Conservation (phyloP, 2,329 filamentous ascomycete species). For the Cordyceps farinosa region DNA sequence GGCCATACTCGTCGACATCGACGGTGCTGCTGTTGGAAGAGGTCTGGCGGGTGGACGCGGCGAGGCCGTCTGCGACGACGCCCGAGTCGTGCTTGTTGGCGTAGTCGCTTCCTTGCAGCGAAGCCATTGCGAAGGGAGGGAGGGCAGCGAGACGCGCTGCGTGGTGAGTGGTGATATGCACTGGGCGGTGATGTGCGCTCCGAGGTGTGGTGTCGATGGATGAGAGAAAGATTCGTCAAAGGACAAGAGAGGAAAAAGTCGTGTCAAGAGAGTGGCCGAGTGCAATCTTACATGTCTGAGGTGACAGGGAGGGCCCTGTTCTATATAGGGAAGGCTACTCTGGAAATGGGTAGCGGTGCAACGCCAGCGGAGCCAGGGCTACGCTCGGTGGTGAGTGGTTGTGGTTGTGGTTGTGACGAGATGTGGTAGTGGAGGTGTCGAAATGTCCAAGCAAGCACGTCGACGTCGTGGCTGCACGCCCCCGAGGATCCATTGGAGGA, state of each 20-base stretch:
- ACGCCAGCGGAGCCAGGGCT: neutral
- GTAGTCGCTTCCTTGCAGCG: neutral
- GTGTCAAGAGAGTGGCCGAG: neutral
- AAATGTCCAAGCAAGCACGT: neutral
- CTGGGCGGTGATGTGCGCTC: neutral
- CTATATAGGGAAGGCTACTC: neutral
- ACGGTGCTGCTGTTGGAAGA: neutral
- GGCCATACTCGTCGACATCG: conserved; percentile 8
- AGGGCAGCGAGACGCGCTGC: neutral
- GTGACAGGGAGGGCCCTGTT: conserved; percentile 5
- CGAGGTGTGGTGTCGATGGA: neutral
- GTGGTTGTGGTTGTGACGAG: neutral
- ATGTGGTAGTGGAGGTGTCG: neutral
- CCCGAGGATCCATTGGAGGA: neutral
- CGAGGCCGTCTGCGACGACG: neutral
- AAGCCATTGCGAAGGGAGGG: neutral
- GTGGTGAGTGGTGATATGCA: neutral
- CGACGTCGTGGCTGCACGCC: neutral
- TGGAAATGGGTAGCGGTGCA: neutral
- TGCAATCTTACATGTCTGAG: neutral
- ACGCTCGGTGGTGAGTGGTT: neutral
- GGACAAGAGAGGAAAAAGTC: neutral
- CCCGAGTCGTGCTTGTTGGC: neutral
- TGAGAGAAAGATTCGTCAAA: neutral
- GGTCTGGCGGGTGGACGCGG: neutral